Evolutionary conservation across 2,329 filamentous ascomycete genomes (phyloP).

Genomic region (Penicillium sclerotigenum): DNA sequence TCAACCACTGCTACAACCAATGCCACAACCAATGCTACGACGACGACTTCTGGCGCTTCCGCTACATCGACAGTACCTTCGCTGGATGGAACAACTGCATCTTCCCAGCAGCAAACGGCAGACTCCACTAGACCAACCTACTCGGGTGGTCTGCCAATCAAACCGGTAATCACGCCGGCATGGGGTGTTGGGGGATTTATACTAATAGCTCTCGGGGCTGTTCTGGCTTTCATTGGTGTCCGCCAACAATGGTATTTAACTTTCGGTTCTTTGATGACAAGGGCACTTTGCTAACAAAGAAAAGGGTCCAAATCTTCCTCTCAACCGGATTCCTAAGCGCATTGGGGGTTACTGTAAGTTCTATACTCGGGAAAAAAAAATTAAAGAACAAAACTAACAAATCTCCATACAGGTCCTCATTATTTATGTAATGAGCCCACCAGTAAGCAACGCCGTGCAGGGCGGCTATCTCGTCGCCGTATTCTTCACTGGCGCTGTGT

Average conservation of each 20-base stretch:
- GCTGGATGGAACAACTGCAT: slow-evolving; percentile 20
- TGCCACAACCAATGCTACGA: slow-evolving; percentile 11
- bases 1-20: not conserved
- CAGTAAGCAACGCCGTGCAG: slow-evolving; percentile 71
- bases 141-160: slow-evolving; percentile 59
- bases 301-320: slow-evolving; percentile 68
- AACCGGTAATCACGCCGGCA: slow-evolving; percentile 73
- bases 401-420: slow-evolving; percentile 60
- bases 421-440: slow-evolving; percentile 80
- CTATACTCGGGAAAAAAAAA: not conserved
- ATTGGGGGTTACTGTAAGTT: slow-evolving; percentile 63
- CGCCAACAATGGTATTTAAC: slow-evolving; percentile 63
- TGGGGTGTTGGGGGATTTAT: slow-evolving; percentile 75
- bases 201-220: slow-evolving; percentile 67
- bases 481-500: slow-evolving; percentile 66
- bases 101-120: not conserved
- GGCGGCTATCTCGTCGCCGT: slow-evolving; percentile 82
- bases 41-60: slow-evolving; percentile 8
- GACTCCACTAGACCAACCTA: slow-evolving; percentile 23
- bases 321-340: slow-evolving; percentile 71
- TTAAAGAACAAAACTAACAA: not conserved
- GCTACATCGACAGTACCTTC: slow-evolving; percentile 26
- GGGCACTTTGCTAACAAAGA: slow-evolving; percentile 14
- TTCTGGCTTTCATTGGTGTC: slow-evolving; percentile 74
- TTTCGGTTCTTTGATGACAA: not conserved